Evolutionary conservation across 1,284 basidiomycete genomes (phyloP).

Genomic region (Acaromyces ingoldii): DNA sequence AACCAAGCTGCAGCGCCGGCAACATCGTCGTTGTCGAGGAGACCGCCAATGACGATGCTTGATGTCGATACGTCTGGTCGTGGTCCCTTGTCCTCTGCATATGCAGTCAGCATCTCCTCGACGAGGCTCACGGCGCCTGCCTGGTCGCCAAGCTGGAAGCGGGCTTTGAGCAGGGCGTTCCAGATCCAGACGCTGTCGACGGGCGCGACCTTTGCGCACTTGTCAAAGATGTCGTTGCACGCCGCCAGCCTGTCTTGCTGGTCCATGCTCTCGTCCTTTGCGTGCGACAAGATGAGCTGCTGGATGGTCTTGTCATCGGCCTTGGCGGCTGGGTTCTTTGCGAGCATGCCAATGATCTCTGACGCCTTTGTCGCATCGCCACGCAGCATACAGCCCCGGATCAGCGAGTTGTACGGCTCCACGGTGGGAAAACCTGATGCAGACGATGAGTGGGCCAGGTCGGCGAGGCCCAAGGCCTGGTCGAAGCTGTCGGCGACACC

Average conservation of each 20-base stretch:
- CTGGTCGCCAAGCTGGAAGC: conserved; percentile 65
- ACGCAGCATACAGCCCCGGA: conserved; percentile 64
- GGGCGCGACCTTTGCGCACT: no score
- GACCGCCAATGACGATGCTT: conserved; percentile 59
- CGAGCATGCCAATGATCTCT: conserved; percentile 65
- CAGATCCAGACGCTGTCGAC: no score
- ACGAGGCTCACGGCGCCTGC: conserved; percentile 66
- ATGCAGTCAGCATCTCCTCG: conserved; percentile 64
- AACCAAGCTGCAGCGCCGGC: conserved; percentile 35
- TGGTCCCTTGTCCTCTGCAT: conserved; percentile 52
- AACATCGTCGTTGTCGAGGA: conserved; percentile 28
- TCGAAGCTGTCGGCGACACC: conserved; percentile 17
- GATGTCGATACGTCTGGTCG: conserved; percentile 60
- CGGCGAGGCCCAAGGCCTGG: conserved; percentile 60
- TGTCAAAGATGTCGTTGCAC: no score
- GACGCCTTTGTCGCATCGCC: conserved; percentile 64
- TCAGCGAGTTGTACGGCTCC: conserved; percentile 59
- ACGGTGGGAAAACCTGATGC: conserved; percentile 51
- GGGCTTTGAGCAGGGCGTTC: conserved; percentile 70
- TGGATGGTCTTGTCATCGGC: conserved; percentile 58
- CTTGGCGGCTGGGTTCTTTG: conserved; percentile 55
- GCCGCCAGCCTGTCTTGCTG: no score
- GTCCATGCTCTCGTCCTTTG: conserved; percentile 35
- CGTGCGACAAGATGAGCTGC: conserved; percentile 58
- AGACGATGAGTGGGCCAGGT: conserved; percentile 49